Base-by-base conservation (phyloP, 2,329 filamentous ascomycete genomes). In the Grosmannia huntii region DNA sequence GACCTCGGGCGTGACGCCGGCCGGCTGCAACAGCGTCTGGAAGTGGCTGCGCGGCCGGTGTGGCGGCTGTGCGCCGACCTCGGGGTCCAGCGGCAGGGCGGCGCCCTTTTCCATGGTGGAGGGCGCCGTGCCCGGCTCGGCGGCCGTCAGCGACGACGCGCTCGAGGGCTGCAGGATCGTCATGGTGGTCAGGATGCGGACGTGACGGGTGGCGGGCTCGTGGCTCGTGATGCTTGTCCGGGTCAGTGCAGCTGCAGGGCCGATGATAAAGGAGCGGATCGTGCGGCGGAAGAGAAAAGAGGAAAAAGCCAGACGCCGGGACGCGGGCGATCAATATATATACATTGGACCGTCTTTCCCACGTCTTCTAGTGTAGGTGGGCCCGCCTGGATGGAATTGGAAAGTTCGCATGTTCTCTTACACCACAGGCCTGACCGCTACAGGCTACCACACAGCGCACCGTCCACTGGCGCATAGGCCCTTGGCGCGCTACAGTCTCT, bases 1-100 rank as follows among this genome's bases (percentile, higher is more conserved):
- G 10, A 85, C 78, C 57, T 78, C 76, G 53, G 77, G 73, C 0
- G 78, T 83, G 55, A 87, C 70, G 51, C 78, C 78, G 28, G 76
- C 75, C 57, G 82, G 82, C 66, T 85, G 76, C 54, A 78, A 68
- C 59, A 87, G 72, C 57, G 83, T 70, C 55, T 73, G 70, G 68
- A 76, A 80, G 69, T 81, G 76, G 16, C 72, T 70, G 50, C 73
- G 65, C 28, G 65, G 62, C 59, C 68, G 72, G 58, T 61, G 59
- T 27, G n/a, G 44, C 25, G 36, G 27, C 54, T 11, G 2, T 2
- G 33, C 27, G 46, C 52, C 49, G n/a, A 21, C 5, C 10, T 53
- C 53, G 16, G n/a, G 1, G 7, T 23, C 11, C 46, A 49, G 12
- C 25, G 10, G 23, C 25, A 3, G 31, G 16, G 23, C 46, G 5